Evolutionary conservation across 345 rosid species (phyloP).

Genomic region (Mangifera indica): DNA sequence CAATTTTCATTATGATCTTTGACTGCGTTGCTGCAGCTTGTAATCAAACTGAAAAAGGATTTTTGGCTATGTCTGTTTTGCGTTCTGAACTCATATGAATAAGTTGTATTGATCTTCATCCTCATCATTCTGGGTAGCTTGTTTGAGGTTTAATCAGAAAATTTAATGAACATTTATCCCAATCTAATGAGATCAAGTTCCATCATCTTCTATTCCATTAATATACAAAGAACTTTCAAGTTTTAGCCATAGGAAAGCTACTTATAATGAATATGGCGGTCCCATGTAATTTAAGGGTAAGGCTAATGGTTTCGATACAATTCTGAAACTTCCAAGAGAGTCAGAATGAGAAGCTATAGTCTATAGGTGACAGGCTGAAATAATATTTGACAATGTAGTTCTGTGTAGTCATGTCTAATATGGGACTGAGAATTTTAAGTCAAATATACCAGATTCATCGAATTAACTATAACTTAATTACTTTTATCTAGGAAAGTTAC

Average conservation of each 20-base stretch:
- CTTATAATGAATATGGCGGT: background rate
- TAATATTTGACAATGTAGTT: no score
- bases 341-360: background rate
- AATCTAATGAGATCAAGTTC: background rate
- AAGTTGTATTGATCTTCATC: background rate
- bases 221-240: background rate
- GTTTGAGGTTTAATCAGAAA: background rate
- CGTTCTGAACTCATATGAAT: background rate
- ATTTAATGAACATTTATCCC: background rate
- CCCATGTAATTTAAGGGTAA: background rate
- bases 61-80: background rate
- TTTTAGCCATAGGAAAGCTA: background rate
- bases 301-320: background rate
- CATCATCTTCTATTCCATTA: background rate
- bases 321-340: background rate
- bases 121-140: background rate
- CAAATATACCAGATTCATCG: no score
- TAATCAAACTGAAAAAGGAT: background rate
- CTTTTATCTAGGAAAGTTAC: no score
- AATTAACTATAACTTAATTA: no score
- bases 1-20: background rate
- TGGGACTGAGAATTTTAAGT: no score
- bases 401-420: no score
- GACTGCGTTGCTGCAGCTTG: background rate
- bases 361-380: background rate